Percentiles rank a stretch among this genome's conserved stretches.
These are phyloP conservation scores for Rhypophila decipiens DNA, from an alignment of 495 filamentous ascomycete genomes.

Conservation along the genomic window DNA sequence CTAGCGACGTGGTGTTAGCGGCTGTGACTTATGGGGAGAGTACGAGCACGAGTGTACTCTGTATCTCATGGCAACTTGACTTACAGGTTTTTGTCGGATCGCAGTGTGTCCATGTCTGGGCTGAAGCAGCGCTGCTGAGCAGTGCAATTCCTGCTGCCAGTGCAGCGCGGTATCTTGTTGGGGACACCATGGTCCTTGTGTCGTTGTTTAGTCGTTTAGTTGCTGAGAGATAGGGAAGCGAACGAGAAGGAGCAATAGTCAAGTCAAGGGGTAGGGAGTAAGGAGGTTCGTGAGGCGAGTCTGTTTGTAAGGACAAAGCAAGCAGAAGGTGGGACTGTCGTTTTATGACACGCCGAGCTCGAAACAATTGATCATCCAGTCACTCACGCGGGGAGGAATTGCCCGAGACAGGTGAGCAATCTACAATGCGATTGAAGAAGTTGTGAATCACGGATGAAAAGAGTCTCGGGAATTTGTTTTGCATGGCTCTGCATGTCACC, in stretches of 20 bases:
- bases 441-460: not conserved
- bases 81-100: slow-evolving; percentile 24
- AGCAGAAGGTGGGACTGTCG: too few relatives aligned
- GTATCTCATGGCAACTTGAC: slow-evolving; percentile 4
- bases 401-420: not conserved
- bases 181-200: slow-evolving; percentile 7
- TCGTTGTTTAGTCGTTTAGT: not conserved
- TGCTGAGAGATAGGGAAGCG: not conserved
- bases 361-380: too few relatives aligned
- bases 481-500: not conserved
- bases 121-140: slow-evolving; percentile 11
- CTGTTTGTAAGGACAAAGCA: too few relatives aligned
- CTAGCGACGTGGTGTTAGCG: slow-evolving; percentile 12
- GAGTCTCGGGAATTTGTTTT: not conserved
- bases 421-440: not conserved
- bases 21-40: too few relatives aligned
- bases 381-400: too few relatives aligned
- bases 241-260: not conserved
- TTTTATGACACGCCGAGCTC: too few relatives aligned
- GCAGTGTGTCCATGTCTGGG: slow-evolving; percentile 29
- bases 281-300: too few relatives aligned
- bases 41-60: not conserved
- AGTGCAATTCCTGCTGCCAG: slow-evolving; percentile 5
- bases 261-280: too few relatives aligned
- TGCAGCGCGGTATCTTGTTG: slow-evolving; percentile 9